Conservation (phyloP, 352 stramenopile species). For the Phytophthora macrochlamydospora region DNA sequence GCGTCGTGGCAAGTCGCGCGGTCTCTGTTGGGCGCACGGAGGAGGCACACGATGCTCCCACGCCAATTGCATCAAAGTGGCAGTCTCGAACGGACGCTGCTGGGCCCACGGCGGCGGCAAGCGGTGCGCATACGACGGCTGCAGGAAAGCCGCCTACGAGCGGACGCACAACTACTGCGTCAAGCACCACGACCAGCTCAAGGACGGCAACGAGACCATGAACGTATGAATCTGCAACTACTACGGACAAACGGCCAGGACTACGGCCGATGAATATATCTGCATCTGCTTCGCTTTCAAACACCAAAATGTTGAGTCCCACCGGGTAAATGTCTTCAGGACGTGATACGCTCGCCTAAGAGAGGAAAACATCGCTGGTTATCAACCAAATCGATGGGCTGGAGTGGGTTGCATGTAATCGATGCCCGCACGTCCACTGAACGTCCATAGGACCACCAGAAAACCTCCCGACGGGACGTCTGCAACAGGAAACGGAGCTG, state of each 20-base stretch:
- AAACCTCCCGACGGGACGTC: not conserved
- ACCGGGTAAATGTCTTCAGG: too few relatives aligned
- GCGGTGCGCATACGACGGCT: constrained; percentile 33
- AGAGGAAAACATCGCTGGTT: too few relatives aligned
- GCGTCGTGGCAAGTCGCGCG: constrained; percentile 63
- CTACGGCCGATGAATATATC: too few relatives aligned
- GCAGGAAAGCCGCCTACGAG: constrained; percentile 55
- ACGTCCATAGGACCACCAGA: not conserved
- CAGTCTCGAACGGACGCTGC: constrained; percentile 41
- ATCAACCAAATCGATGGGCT: too few relatives aligned
- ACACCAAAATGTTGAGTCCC: too few relatives aligned
- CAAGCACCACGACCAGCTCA: constrained; percentile 9
- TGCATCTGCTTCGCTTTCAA: too few relatives aligned
- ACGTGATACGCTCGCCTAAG: too few relatives aligned
- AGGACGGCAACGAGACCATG: not conserved
- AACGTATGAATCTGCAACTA: not conserved
- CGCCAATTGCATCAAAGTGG: constrained; percentile 41
- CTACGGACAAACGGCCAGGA: not conserved
- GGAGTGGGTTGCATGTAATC: too few relatives aligned
- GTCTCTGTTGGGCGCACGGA: constrained; percentile 78
- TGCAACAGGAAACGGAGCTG: too few relatives aligned
- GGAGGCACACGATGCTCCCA: constrained; percentile 55
- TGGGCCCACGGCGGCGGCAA: constrained; percentile 51
- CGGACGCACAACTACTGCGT: constrained; percentile 43
- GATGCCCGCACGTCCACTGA: too few relatives aligned